phyloP scores from a whole-genome alignment of 163 green algal species.

The Scenedesmus sp. region DNA sequence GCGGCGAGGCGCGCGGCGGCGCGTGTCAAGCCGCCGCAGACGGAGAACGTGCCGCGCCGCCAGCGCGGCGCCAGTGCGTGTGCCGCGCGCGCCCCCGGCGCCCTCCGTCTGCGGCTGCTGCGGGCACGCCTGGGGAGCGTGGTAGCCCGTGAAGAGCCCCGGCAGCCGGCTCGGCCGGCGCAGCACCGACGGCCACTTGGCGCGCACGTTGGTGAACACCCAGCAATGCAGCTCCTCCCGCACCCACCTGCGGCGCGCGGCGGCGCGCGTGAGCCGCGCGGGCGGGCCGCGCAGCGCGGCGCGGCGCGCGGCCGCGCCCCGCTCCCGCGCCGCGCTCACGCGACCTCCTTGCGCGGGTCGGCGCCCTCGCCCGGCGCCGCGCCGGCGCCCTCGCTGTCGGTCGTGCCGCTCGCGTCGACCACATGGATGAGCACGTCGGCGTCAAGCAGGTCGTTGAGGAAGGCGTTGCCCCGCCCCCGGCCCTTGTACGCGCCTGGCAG shows the following conservation, averaged over 20 bases:
- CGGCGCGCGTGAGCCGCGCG: no score
- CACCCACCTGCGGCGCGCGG: conserved; percentile 58
- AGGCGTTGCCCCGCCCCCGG: conserved; percentile 63
- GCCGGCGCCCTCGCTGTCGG: conserved; percentile 17
- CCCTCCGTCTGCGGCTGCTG: no score
- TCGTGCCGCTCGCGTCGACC: conserved; percentile 42
- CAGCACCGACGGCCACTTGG: conserved; percentile 59
- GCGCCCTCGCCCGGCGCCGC: conserved; percentile 25
- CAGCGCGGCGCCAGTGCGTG: no score
- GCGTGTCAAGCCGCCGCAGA: no score
- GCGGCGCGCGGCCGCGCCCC: not conserved
- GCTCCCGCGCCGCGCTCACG: conserved; percentile 31
- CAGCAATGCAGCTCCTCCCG: conserved; percentile 65
- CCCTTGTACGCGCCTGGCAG: conserved; percentile 48
- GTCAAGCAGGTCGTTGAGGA: conserved; percentile 70
- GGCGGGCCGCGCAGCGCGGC: not conserved
- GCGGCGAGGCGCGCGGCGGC: no score
- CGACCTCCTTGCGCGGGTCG: conserved; percentile 58
- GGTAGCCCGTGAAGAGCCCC: conserved; percentile 61
- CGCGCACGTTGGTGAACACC: conserved; percentile 66
- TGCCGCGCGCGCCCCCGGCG: no score
- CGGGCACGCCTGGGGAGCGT: conserved; percentile 23
- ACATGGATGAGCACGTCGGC: conserved; percentile 67
- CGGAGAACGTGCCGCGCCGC: no score
- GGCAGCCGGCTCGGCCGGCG: conserved; percentile 48